Conservation (phyloP, 495 filamentous ascomycete species). For the Aspergillus ostianus region DNA sequence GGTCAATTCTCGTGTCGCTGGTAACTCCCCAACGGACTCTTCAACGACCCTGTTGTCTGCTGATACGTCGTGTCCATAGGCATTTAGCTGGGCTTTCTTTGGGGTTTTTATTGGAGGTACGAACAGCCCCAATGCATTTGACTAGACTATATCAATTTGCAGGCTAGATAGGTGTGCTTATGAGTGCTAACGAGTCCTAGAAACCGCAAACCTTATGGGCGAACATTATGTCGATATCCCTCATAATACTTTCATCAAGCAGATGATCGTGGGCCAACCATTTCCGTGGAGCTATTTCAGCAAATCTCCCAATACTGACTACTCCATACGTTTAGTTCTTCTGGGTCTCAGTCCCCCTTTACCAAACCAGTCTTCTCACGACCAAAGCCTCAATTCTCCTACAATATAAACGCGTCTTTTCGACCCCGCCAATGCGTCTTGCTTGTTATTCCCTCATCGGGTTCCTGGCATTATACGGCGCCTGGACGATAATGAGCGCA, state of each 20-base stretch:
- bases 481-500: slow-evolving; percentile 35
- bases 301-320: neutral
- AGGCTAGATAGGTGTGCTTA: neutral
- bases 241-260: slow-evolving; percentile 16
- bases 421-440: slow-evolving; percentile 34
- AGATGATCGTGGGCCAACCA: slow-evolving; percentile 31
- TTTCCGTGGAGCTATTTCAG: neutral
- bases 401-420: slow-evolving; percentile 40
- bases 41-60: neutral
- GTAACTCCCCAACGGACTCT: slow-evolving; percentile 12
- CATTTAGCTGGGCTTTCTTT: slow-evolving; percentile 39
- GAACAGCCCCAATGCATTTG: slow-evolving; percentile 3
- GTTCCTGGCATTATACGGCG: slow-evolving; percentile 37
- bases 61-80: slow-evolving; percentile 11
- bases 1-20: slow-evolving; percentile 28
- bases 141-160: too few species aligned
- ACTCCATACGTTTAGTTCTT: slow-evolving; percentile 23
- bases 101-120: slow-evolving; percentile 34
- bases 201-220: slow-evolving; percentile 39
- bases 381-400: slow-evolving; percentile 42
- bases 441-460: slow-evolving; percentile 35
- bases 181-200: slow-evolving; percentile 9
- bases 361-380: slow-evolving; percentile 32
- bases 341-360: slow-evolving; percentile 37
- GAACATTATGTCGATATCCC: slow-evolving; percentile 29